Conservation (phyloP, 2,329 filamentous ascomycete genomes). For the Fusarium duplospermum region DNA sequence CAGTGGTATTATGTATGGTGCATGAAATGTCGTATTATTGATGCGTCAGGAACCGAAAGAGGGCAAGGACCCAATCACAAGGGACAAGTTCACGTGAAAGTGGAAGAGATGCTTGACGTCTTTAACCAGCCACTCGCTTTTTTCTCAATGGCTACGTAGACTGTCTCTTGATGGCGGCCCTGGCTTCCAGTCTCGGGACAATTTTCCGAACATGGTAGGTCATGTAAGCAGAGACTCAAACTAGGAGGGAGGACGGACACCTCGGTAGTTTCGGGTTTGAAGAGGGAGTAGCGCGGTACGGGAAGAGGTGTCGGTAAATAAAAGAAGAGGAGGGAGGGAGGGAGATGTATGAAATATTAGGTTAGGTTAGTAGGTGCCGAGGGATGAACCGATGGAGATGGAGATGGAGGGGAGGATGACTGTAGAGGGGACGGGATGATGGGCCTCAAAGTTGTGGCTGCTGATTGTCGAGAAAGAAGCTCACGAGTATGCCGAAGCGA, state of each 20-base stretch:
- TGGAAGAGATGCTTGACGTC: conserved; percentile 14
- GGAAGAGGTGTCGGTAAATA: conserved; percentile 6
- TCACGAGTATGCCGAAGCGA: background rate
- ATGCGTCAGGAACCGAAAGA: background rate
- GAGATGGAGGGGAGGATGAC: background rate
- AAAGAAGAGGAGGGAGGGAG: background rate
- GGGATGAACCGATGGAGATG: background rate
- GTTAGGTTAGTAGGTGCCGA: background rate
- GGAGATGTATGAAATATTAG: background rate
- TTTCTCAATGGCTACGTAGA: conserved; percentile 5
- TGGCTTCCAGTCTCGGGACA: conserved; percentile 13
- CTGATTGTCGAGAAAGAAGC: background rate
- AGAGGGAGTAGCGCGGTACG: conserved; percentile 17
- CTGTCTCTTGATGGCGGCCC: background rate
- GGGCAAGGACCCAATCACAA: conserved; percentile 5
- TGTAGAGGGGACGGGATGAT: background rate
- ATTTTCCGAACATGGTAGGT: conserved; percentile 36
- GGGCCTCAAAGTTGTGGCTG: background rate
- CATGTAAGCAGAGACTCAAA: background rate
- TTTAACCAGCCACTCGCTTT: conserved; percentile 36
- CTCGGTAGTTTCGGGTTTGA: conserved; percentile 30
- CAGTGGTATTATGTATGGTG: background rate
- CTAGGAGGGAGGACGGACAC: conserved; percentile 2
- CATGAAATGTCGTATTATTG: conserved; percentile 1
- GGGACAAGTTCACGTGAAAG: conserved; percentile 34